These are phyloP conservation scores for Apium graveolens DNA, from an alignment of 129 eudicot species.

Conservation along the genomic window DNA sequence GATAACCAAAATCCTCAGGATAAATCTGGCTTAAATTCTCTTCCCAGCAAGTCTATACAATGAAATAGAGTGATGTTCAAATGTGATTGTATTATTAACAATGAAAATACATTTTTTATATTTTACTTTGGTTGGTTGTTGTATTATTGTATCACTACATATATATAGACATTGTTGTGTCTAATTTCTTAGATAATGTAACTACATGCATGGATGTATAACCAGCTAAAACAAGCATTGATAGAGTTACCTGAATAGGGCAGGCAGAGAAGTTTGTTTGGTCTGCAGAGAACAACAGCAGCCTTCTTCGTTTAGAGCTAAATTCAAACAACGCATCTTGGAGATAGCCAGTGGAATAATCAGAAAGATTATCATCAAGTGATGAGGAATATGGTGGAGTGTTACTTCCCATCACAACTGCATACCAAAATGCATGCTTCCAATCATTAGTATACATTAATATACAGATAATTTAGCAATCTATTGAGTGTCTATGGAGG, in stretches of 20 bases:
- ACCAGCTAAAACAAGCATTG: background rate
- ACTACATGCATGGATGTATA: background rate
- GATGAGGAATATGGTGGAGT: slow-evolving; percentile 30
- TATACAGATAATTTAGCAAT: no score
- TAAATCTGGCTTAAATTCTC: background rate
- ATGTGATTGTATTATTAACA: background rate
- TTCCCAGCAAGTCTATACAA: slow-evolving; percentile 15
- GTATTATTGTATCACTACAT: no score
- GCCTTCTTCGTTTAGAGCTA: slow-evolving; percentile 63
- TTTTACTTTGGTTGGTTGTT: no score
- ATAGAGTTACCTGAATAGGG: slow-evolving; percentile 22
- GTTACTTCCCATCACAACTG: slow-evolving; percentile 33
- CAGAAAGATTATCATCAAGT: slow-evolving; percentile 29
- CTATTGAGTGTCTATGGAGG: no score
- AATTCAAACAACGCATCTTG: slow-evolving; percentile 90
- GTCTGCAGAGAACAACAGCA: slow-evolving; percentile 33
- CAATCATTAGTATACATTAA: background rate
- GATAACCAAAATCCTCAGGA: background rate
- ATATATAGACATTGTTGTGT: background rate
- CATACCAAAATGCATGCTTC: background rate
- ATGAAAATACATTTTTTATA: no score
- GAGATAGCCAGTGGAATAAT: slow-evolving; percentile 73
- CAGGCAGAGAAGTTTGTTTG: slow-evolving; percentile 12
- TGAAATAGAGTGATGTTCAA: background rate
- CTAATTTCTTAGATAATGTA: background rate